phyloP scores from a whole-genome alignment of 169 alveolate species.

The Besnoitia besnoiti region DNA sequence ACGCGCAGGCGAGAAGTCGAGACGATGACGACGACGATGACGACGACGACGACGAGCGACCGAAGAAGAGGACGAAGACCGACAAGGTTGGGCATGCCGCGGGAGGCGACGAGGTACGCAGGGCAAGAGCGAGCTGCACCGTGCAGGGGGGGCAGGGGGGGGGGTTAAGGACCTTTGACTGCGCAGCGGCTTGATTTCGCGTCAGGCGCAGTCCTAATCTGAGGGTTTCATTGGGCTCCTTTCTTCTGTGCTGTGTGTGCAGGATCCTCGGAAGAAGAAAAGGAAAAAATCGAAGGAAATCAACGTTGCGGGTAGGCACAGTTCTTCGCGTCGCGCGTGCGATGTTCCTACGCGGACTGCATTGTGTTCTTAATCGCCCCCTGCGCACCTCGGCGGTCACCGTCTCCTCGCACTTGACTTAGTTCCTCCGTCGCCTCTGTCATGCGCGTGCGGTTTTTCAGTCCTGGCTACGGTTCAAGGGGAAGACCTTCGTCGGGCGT shows the following conservation, averaged over 20 bases:
- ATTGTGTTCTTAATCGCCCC: not conserved
- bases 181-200: not conserved
- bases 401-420: not conserved
- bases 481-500: conserved; percentile 17
- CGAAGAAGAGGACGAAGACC: not conserved
- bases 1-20: not conserved
- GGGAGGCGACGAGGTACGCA: not conserved
- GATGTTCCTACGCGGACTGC: not conserved
- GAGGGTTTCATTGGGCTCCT: not conserved
- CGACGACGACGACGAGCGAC: not conserved
- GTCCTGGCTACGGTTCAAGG: conserved; percentile 2
- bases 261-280: not conserved
- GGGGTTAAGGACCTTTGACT: not conserved
- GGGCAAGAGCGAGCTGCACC: not conserved
- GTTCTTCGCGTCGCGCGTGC: not conserved
- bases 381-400: not conserved
- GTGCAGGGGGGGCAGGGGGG: not conserved
- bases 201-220: not conserved
- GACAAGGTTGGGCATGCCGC: not conserved
- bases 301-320: not conserved
- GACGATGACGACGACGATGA: conserved; percentile 18
- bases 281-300: not conserved
- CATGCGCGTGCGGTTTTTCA: not conserved
- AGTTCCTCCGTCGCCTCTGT: not conserved
- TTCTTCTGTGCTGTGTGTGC: no score